Evolutionary conservation across 2,329 filamentous ascomycete genomes (phyloP), one percentile per base, ranked within the genome.

Genomic region (Calonectria pseudoturangicola): DNA sequence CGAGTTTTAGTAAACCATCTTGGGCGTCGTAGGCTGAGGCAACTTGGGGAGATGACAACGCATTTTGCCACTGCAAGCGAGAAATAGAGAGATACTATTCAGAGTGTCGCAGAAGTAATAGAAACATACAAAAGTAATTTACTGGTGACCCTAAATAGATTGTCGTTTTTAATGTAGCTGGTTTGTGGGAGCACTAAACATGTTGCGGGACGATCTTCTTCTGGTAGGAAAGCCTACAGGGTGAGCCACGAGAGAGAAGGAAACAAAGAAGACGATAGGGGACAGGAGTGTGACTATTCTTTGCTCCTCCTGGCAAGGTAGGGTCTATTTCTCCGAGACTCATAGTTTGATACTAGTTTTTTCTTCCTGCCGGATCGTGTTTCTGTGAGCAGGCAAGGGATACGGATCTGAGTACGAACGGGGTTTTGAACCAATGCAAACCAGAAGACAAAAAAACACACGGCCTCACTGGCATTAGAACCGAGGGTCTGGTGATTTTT

Each of bases 401-500:
- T 43, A 75, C 85, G 69, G 80, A 82, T 21, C 76, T 88, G 68
- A 83, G 82, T 43, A 71, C 67, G 8, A 68, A 74, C 66, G 67
- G 73, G 66, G 45, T 66, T 13, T 13, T 33, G 30, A 70, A 58
- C 15, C 68, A 60, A 27, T 60, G 71, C 13, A 76, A 81, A 48
- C 68, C 77, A 18, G 73, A 73, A 48, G 70, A 75, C 7, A 74
- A 69, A 9, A 68, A 75, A 15, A 47, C 68, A 25, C 74, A 80
- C 27, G 77, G 79, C 9, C 82, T 83, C 43, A 82, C 83, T 18
- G 84, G 86, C 28, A 74, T 86, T 56, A 85, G 85, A 18, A 85
- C 89, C 36, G 84, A 88, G 71, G 87, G 87, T 13, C 77, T 89
- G 65, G 89, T 88, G 7, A 86, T 89, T 72, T 85, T 89, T 43